These are phyloP conservation scores for Trichoderma arundinaceum DNA, from an alignment of 2,329 filamentous ascomycete genomes.

Conservation along the genomic window DNA sequence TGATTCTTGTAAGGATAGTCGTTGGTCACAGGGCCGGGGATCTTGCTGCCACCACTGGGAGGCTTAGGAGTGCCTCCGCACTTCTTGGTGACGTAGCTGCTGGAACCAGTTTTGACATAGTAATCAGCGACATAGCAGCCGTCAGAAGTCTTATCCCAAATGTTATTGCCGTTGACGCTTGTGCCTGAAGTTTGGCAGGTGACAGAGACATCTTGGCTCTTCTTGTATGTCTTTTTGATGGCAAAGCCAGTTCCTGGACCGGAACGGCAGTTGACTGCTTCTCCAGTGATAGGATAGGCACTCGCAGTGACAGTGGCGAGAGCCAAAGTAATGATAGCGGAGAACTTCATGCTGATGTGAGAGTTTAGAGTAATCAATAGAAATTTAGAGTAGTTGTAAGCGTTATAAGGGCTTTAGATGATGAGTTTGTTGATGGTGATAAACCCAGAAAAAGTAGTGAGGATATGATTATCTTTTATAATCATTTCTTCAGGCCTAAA, in stretches of 20 bases:
- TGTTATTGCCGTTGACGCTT: slow-evolving; percentile 28
- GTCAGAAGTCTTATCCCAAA: slow-evolving; percentile 33
- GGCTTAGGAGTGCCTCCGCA: slow-evolving; percentile 14
- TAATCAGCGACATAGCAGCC: slow-evolving; percentile 34
- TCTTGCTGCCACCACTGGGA: slow-evolving; percentile 13
- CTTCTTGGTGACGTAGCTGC: slow-evolving; percentile 24
- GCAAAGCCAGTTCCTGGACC: slow-evolving; percentile 29
- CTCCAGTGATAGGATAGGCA: slow-evolving; percentile 31
- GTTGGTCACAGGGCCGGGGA: slow-evolving; percentile 31
- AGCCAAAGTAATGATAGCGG: slow-evolving; percentile 1
- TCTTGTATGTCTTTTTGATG: slow-evolving; percentile 31
- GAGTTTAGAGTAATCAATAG: background rate
- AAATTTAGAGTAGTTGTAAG: background rate
- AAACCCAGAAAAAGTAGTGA: background rate
- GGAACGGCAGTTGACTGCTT: slow-evolving; percentile 32
- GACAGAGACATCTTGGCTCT: slow-evolving; percentile 31
- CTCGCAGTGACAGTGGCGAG: slow-evolving; percentile 14
- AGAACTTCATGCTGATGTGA: slow-evolving; percentile 16
- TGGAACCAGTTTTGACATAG: slow-evolving; percentile 34
- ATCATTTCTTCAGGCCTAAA: background rate
- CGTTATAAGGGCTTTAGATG: background rate
- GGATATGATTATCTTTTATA: background rate
- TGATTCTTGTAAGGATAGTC: slow-evolving; percentile 36
- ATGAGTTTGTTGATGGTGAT: background rate
- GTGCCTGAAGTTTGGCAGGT: slow-evolving; percentile 33